Evolutionary conservation across 495 filamentous ascomycete genomes (phyloP), one percentile per base, ranked within the genome.

Genomic region (Aspergillus sclerotiicarbonarius): DNA sequence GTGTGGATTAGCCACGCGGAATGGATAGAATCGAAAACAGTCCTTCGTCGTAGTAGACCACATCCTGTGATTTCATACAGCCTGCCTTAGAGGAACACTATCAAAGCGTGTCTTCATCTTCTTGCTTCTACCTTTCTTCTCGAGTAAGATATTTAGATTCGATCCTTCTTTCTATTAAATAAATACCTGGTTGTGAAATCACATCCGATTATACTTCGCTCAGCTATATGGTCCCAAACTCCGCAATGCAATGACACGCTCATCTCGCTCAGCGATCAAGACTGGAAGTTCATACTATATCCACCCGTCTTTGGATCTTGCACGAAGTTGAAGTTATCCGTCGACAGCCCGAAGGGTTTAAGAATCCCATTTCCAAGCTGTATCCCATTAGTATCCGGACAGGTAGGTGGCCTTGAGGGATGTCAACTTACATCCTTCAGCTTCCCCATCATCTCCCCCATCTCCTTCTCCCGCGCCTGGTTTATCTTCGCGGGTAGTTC

Each of bases 381-480:
- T 3, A 54, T 44, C 2, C 60, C n/a, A 53, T 62, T 19, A 68
- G 59, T 31, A 50, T 54, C 1, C 39, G n/a, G 1, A 12, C 15
- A 29, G 16, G 3, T 6, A 39, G 44, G 8, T 30, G 25, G 25
- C 3, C 7, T 20, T 19, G 7, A 15, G 10, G 18, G 20, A 50
- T 12, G 30, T 0, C 31, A 21, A 82, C 84, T 77, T 55, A 89
- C 85, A 65, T 89, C 85, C 72, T 96, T 97, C 72, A 98, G 72
- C 74, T 97, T 97, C 21, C 86, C 89, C 90, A 96, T 92, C 90
- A 97, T 96, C 71, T 98, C 93, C 7, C 79, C 84, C 81, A 92
- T 91, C 72, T 98, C 94, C 65, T 80, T 86, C 64, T 94, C 86
- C 71, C 87, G 86, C 3, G 92, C 92, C 33, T 80, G 79, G 45